Evolutionary conservation across 768 basidiomycete species (phyloP), one percentile per base, ranked within the genome.

Genomic region (Dioszegia aurantiaca): DNA sequence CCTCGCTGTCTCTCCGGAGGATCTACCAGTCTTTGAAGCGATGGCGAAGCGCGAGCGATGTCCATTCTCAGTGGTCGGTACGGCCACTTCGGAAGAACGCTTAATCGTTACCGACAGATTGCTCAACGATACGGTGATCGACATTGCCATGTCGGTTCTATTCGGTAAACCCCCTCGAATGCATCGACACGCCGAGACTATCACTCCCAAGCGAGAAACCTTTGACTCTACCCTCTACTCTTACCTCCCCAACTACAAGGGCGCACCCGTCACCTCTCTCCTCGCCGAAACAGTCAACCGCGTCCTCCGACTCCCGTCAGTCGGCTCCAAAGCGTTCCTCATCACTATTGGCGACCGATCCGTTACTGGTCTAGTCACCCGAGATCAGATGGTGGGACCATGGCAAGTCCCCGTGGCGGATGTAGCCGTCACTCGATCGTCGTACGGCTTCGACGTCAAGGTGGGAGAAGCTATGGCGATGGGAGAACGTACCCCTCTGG

Each of bases 381-480:
- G 95, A 53, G 95, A 99, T 74, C 95, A 99, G 77, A 98, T 99
- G 94, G 90, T 97, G 23, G 95, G 95, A 0, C 94, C 93, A 0
- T 99, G 89, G 88, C 95, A 99, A 78, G 88, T 97, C 10, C 94
- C 95, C 36, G 90, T 97, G 6, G 88, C 94, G 19, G 94, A 99
- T 65, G 94, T 95, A 49, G 95, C 94, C 2, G 90, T 97, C 41
- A 99, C 94, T 4, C 86, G 88, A n/a, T 82, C 90, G 0, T 86
- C 91, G 6, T 95, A 95, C 74, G 93, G 95, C 0, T 98, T 97
- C 77, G 84, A 89, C 51, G 83, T 88, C 31, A 73, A 81, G 8
- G 81, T 80, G 6, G 95, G 95, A 4, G 95, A 99, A 78, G 92
- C 94, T 3, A 98, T 99, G 95, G 89, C 94, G 4, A 89, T 97